Base-by-base conservation (phyloP, 345 rosid genomes). In the Reutealis trisperma region DNA sequence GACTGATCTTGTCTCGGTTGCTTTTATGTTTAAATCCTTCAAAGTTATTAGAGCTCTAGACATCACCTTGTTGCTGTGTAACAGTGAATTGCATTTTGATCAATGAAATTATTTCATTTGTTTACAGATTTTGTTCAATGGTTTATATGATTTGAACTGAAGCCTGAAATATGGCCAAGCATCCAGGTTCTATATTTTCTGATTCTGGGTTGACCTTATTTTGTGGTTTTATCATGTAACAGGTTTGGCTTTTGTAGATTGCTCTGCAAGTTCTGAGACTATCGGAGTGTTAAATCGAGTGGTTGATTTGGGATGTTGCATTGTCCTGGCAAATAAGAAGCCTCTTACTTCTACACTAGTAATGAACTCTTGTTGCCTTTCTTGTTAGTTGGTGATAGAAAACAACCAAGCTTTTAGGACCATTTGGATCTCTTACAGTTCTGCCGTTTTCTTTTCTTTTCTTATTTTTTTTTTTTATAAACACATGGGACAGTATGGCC, bases 281-380 rank as follows among this genome's bases (percentile, higher is more conserved):
- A 67, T 86, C 72, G 84, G 81, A 67, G 55, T 93, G 64, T 83
- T 93, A 77, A 84, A 75, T 34, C 82, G 78, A 81, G 91, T 80
- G 70, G 88, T 88, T 60, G 93, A 89, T 63, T 72, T 84, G 70
- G 90, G 98, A 75, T 90, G 98, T 79, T 93, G 91, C 66, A n/a
- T 85, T 45, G 91, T 95, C 85, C 75, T 95, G 72, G 99, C 99
- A 60, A 93, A 95, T 79, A 95, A 95, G 87, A 95, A 93, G 84
- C 98, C 99, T 81, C 91, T 92, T 74, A 92, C 99, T 21, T 85
- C 94, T 59, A 77, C 91, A 47, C 74, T 90, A 90, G 98, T 94
- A 90, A 83, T 70, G 27, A 58, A 42, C 18, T 65, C 34, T 65
- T 55, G 49, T 45, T 2, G n/a, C 14, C 12, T 25, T 52, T 61